A percentile compares a stretch with the other conserved stretches of the same genome.
Evolutionary conservation across 2,329 filamentous ascomycete genomes (phyloP).

Genomic region (Aspergillus tamarii): DNA sequence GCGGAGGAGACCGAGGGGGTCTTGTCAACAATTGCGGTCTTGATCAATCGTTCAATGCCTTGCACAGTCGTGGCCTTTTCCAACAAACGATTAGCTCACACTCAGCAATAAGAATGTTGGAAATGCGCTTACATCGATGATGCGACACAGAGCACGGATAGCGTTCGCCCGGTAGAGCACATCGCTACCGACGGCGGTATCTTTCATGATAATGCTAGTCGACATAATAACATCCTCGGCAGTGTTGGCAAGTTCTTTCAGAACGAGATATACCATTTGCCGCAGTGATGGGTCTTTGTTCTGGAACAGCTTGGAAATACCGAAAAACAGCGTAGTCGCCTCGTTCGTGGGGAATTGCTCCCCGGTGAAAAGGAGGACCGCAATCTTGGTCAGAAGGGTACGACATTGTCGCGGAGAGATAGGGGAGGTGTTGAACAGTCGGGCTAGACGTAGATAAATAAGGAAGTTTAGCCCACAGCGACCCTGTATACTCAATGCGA

Average conservation of each 20-base stretch:
- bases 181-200: constrained; percentile 93
- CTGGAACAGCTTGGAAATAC: constrained; percentile 98
- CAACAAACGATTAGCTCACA: constrained; percentile 19
- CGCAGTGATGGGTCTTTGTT: constrained; percentile 98
- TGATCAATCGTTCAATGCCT: constrained; percentile 97
- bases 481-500: constrained; percentile 23
- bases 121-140: constrained; percentile 76
- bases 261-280: constrained; percentile 97
- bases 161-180: constrained; percentile 94
- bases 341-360: constrained; percentile 97
- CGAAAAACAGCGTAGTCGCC: constrained; percentile 97
- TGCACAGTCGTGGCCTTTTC: constrained; percentile 86
- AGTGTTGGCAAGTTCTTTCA: constrained; percentile 94
- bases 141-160: constrained; percentile 90
- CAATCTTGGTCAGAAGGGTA: constrained; percentile 95
- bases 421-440: constrained; percentile 95
- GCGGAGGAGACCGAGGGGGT: constrained; percentile 96
- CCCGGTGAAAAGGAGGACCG: constrained; percentile 91
- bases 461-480: constrained; percentile 19
- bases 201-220: constrained; percentile 99
- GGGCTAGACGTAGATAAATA: constrained; percentile 60
- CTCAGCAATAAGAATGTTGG: not conserved
- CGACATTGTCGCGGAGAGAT: constrained; percentile 97
- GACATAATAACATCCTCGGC: constrained; percentile 99
- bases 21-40: constrained; percentile 99